Base-by-base conservation (phyloP, 352 stramenopile species). In the Blastocystis sp. region DNA sequence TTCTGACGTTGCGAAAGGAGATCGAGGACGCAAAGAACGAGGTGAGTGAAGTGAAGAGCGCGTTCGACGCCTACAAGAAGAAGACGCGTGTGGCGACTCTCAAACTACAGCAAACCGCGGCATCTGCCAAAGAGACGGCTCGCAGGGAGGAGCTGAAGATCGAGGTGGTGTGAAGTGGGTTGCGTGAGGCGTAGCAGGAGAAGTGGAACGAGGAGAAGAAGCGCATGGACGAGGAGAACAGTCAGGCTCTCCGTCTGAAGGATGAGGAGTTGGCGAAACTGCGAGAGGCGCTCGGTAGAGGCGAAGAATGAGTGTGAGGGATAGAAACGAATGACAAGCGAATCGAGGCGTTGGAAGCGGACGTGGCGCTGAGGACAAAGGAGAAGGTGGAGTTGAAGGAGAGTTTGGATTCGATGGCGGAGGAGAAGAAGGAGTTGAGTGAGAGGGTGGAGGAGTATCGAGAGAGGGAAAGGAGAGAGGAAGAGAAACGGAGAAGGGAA, bases 11-110 rank as follows among this genome's bases (percentile, higher is more conserved):
- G 12, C 9, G 19, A 1, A 10, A 10, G 16, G 13, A 67, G 31
- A 29, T 69, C 3, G 29, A 41, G 0, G 12, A 12, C 2, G 39
- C 51, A 2, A 66, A 31, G 24, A 85, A 29, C 3, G 26, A 85
- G 60, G 37, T 85, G 41, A 55, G 70, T 3, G 33, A 62, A 24
- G 9, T 85, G 9, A 51, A 63, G 21, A 29, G 19, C 12, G 50
- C 65, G n/a, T 85, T 67, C 35, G 74, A 85, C 19, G 39, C 33
- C 3, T 85, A 85, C 41, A 62, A 62, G 35, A 33, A 45, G 55
- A 85, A 67, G 31, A 85, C 74, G 19, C 51, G 74, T 33, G 35
- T 63, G n/a, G 74, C 74, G 45, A 85, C 74, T 35, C 24, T 85
- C 2, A 85, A 85, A 33, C 74, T 85, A 3, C 74, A 85, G 51